Evolutionary conservation across 371 early-diverging fungal species (phyloP).

Genomic region (Batkoa obscura): DNA sequence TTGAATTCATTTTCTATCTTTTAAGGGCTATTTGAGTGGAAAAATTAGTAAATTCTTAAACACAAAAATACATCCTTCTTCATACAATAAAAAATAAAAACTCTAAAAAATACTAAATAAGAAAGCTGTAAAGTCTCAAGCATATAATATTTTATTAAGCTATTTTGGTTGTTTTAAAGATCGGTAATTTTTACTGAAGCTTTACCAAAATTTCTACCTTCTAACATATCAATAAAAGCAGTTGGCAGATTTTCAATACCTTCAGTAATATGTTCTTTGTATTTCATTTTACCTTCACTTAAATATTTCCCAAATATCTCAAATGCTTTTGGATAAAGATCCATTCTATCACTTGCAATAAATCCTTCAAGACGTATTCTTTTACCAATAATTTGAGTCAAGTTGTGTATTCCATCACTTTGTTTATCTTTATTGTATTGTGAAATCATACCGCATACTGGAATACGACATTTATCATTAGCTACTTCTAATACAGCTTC

Average conservation of each 20-base stretch:
- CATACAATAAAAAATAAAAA: no score
- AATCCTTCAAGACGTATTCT: constrained; percentile 31
- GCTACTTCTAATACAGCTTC: constrained; percentile 27
- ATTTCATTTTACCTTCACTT: constrained; percentile 46
- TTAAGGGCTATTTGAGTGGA: no score
- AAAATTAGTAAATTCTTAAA: no score
- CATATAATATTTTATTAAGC: no score
- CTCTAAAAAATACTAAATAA: no score
- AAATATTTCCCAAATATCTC: no score
- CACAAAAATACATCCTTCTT: no score
- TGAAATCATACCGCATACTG: constrained; percentile 37
- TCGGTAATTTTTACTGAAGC: no score
- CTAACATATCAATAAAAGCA: constrained; percentile 50
- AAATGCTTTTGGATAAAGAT: no score
- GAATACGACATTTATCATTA: constrained; percentile 26
- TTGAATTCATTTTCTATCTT: no score
- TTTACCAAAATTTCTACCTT: constrained; percentile 13
- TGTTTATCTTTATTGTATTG: constrained; percentile 34
- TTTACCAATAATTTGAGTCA: constrained; percentile 21
- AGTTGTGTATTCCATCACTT: constrained; percentile 24
- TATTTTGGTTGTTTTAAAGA: no score
- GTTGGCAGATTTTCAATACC: constrained; percentile 66
- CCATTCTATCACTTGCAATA: constrained; percentile 26
- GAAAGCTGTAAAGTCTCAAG: no score
- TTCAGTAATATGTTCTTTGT: constrained; percentile 34